Base-by-base conservation (phyloP, 1,284 basidiomycete species). In the Tranzscheliella williamsii region DNA sequence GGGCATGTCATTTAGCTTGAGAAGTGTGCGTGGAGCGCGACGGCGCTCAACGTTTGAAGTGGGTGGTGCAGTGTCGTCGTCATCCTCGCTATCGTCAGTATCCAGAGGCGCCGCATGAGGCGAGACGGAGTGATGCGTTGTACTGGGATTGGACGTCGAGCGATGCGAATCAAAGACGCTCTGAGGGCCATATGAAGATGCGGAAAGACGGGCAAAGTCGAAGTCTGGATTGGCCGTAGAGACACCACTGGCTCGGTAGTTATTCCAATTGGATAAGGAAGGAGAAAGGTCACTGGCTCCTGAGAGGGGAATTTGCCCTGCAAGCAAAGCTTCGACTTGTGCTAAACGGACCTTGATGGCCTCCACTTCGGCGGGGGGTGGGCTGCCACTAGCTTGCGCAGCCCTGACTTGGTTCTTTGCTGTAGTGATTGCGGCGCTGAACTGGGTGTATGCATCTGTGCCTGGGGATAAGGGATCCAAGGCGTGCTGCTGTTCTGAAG, bases 311-410 rank as follows among this genome's bases (percentile, higher is more conserved):
- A 43, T 57, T 31, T 57, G 50, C 31, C 63, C 53, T 15, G 48
- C 52, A 13, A 67, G 45, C 36, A 61, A 20, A 8, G 67, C 55
- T 34, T 75, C 73, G 8, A 75, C 60, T 31, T 73, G 69, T 0
- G 70, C 70, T 9, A 75, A 68, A 5, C 73, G 49, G n/a, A 50
- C 53, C 43, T 72, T 72, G 58, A 75, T 74, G n/a, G 72, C 72
- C 13, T 62, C 60, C 5, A 72, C 61, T 26, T 75, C 73, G 15
- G 57, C 54, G 1, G 69, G 53, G 6, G 57, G 37, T 4, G 65
- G 54, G 34, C 45, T 54, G 33, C 40, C 38, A 21, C 26, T 36
- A 13, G 56, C 24, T 17, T 53, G 48, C 12, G 47, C 51, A 15
- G 45, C 42, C 20, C 50, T 51, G 43, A 61, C 51, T 30, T 61